Percentiles rank a stretch among this genome's conserved stretches.
phyloP scores from a whole-genome alignment of 2,329 filamentous ascomycete genomes.

The Periconia digitata region DNA sequence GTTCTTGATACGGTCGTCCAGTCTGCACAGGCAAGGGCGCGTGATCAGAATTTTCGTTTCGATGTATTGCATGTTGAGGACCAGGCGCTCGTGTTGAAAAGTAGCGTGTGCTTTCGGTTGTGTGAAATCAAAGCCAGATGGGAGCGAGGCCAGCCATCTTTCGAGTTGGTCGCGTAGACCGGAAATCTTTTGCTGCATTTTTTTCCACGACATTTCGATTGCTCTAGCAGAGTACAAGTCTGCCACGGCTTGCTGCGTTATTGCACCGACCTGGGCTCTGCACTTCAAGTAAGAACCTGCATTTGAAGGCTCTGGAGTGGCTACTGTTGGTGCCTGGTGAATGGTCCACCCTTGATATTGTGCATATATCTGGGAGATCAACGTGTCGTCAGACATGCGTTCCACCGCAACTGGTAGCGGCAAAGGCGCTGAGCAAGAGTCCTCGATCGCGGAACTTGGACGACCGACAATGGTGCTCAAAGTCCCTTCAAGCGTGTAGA shows the following conservation, averaged over 20 bases:
- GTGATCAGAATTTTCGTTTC: too few relatives aligned
- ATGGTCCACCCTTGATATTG: not conserved
- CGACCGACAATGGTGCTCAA: conserved; percentile 17
- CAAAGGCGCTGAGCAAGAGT: conserved; percentile 31
- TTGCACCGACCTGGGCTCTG: conserved; percentile 18
- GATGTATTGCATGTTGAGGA: too few relatives aligned
- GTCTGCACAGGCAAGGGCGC: too few relatives aligned
- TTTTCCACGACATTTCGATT: conserved; percentile 7
- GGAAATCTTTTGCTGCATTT: conserved; percentile 35
- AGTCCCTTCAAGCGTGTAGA: conserved; percentile 35
- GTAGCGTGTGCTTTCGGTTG: not conserved
- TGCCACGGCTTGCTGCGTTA: conserved; percentile 35
- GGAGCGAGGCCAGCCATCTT: conserved; percentile 31
- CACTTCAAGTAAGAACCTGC: conserved; percentile 10
- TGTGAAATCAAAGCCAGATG: conserved; percentile 16
- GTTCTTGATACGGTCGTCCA: too few relatives aligned
- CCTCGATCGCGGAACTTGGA: conserved; percentile 6
- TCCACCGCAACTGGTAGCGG: conserved; percentile 1
- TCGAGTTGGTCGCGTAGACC: conserved; percentile 33
- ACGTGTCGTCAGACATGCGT: not conserved
- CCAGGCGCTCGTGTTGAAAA: conserved; percentile 18
- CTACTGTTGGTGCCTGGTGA: conserved; percentile 1
- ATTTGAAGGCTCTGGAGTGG: not conserved
- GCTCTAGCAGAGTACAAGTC: conserved; percentile 40
- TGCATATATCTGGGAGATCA: not conserved